Conservation (phyloP, 1,284 basidiomycete species). For the Amylostereum chailletii region DNA sequence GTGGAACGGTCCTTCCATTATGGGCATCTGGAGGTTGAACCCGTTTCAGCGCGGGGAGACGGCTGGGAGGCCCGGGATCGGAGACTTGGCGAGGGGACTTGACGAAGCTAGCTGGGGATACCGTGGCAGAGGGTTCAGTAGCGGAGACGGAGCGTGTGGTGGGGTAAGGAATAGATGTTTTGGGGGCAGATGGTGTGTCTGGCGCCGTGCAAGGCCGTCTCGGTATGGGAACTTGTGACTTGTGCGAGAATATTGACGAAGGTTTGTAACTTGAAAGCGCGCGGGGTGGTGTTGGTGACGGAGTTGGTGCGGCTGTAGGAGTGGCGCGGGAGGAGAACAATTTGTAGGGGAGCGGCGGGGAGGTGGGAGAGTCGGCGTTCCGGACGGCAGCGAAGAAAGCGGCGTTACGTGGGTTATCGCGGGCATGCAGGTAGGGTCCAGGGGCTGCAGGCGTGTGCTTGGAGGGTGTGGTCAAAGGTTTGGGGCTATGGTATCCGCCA, state of each 20-base stretch:
- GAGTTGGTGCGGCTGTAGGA: background rate
- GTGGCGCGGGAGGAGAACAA: background rate
- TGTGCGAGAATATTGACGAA: too few species aligned
- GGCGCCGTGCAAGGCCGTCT: too few species aligned
- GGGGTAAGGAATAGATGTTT: too few species aligned
- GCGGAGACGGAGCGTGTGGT: too few species aligned
- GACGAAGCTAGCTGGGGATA: too few species aligned
- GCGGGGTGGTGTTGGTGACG: background rate
- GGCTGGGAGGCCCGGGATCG: too few species aligned
- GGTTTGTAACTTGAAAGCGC: too few species aligned
- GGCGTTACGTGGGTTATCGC: background rate
- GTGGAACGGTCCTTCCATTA: background rate
- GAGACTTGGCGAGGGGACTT: too few species aligned
- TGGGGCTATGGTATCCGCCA: constrained; percentile 5
- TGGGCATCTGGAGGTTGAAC: too few species aligned
- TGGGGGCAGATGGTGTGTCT: too few species aligned
- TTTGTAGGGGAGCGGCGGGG: background rate
- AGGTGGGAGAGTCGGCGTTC: background rate
- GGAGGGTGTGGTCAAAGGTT: background rate
- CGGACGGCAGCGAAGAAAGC: background rate
- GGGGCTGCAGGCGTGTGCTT: background rate
- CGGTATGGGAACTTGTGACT: background rate
- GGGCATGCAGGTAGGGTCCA: background rate
- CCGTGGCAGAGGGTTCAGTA: too few species aligned
- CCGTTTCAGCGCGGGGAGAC: too few species aligned